Base-by-base conservation (phyloP, 2,329 filamentous ascomycete species). In the Stagonosporopsis tanaceti region DNA sequence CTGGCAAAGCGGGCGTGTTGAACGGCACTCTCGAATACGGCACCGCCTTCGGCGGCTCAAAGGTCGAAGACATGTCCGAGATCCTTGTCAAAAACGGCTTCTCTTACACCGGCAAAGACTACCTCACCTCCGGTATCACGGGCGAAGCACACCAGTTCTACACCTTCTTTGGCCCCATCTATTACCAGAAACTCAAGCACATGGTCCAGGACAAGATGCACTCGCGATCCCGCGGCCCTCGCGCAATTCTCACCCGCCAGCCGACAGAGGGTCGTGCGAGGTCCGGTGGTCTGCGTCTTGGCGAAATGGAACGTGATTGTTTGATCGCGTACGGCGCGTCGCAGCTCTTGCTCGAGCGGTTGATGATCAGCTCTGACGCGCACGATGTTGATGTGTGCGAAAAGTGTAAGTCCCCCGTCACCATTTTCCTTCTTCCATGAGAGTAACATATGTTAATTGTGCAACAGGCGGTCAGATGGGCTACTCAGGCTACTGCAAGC, bases 161-260 rank as follows among this genome's bases (percentile, higher is more conserved):
- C 79, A 93, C 99, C 73, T 99, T 98, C 84, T 97, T 96, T 75
- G 95, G 95, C 0, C 95, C 95, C 11, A 99, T 99, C 78, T 99
- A 97, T 82, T 99, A 99, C 82, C 95, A 99, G 82, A 96, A 97
- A 66, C 87, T 99, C 64, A 99, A 99, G 85, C 95, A 99, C 84
- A 99, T 99, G 95, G 95, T 99, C 4, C 93, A 98, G 77, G 95
- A 99, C 76, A 99, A 99, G 81, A 98, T 99, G 95, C 95, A 99
- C 79, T 94, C 92, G 30, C 92, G 95, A 60, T 89, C 94, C 2
- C 89, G 92, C 14, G 96, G 96, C 0, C 96, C 95, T 0, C 86
- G 91, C 12, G 94, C 94, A 25, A 95, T 97, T 63, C 84, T 99
- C 25, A 99, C 95, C 0, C 88, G 95, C 9, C 95, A 99, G 76